Conservation (phyloP, 371 early-diverging fungal genomes). For the Basidiobolus heterosporus region DNA sequence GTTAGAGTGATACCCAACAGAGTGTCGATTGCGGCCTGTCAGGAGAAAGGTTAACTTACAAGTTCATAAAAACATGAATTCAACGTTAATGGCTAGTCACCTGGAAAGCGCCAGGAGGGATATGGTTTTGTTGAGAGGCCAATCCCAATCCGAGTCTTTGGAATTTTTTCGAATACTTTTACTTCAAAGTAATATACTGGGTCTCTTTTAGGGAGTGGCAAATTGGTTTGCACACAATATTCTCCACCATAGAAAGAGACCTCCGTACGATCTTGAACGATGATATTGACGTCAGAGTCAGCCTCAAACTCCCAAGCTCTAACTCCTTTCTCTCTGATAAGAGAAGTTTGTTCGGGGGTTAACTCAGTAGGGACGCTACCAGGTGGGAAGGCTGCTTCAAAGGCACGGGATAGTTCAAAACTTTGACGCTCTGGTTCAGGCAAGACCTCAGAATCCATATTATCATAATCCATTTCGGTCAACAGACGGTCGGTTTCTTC, state of each 20-base stretch:
- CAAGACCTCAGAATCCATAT: background rate
- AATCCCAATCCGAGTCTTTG: constrained; percentile 31
- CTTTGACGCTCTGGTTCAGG: constrained; percentile 1
- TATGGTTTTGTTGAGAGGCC: constrained; percentile 55
- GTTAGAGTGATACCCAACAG: constrained; percentile 49
- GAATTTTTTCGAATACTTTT: constrained; percentile 46
- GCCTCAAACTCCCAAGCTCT: constrained; percentile 69
- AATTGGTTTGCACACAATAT: constrained; percentile 60
- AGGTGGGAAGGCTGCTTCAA: constrained; percentile 36
- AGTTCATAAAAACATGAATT: background rate
- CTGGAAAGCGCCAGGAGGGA: constrained; percentile 44
- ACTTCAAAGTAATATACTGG: constrained; percentile 61
- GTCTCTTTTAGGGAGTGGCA: constrained; percentile 63
- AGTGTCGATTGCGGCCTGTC: constrained; percentile 40
- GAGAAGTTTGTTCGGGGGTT: constrained; percentile 38
- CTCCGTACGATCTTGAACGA: constrained; percentile 58
- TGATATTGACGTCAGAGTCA: constrained; percentile 35
- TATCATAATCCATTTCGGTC: too few species aligned
- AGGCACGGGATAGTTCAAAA: constrained; percentile 8
- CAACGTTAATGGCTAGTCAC: constrained; percentile 12
- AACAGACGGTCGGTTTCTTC: too few species aligned
- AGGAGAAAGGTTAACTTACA: too few species aligned
- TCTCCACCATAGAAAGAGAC: constrained; percentile 52
- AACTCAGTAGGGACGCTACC: constrained; percentile 54
- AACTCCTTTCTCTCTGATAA: constrained; percentile 69